Conservation (phyloP, 805 yeast species). For the Yarrowia osloensis region DNA sequence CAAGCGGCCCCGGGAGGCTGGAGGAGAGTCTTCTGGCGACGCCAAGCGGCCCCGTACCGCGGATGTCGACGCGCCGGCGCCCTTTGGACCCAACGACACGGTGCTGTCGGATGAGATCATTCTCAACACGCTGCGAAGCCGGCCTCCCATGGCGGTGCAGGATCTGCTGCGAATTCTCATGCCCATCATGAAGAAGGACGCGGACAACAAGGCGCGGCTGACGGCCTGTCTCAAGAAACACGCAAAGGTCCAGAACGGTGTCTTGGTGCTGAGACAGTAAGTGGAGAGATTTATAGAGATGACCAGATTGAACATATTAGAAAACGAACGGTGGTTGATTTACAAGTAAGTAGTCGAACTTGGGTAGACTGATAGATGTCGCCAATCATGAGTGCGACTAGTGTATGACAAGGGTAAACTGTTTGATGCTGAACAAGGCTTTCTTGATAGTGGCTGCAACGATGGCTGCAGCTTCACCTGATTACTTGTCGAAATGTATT, state of each 20-base stretch:
- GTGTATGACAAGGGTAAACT: too few species aligned
- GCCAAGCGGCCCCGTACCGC: slow-evolving; percentile 41
- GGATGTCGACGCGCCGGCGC: slow-evolving; percentile 42
- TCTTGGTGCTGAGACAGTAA: slow-evolving; percentile 35
- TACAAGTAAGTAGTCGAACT: too few species aligned
- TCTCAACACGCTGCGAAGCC: slow-evolving; percentile 55
- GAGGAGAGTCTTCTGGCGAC: slow-evolving; percentile 36
- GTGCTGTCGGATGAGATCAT: slow-evolving; percentile 74
- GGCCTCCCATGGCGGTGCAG: slow-evolving; percentile 52
- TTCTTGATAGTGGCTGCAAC: too few species aligned
- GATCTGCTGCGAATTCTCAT: slow-evolving; percentile 63
- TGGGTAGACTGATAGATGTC: too few species aligned
- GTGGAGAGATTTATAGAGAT: neutral
- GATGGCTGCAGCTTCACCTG: too few species aligned
- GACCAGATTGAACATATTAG: neutral
- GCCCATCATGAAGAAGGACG: slow-evolving; percentile 62
- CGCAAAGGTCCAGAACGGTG: slow-evolving; percentile 55
- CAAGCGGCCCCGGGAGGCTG: slow-evolving; percentile 43
- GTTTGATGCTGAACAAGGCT: too few species aligned
- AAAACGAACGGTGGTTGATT: too few species aligned
- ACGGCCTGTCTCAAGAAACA: slow-evolving; percentile 59
- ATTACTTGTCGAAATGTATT: too few species aligned
- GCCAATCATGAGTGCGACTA: too few species aligned
- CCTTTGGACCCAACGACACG: slow-evolving; percentile 43
- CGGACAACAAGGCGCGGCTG: slow-evolving; percentile 62